Conservation (phyloP, 768 basidiomycete genomes). For the Boletellus sp. region DNA sequence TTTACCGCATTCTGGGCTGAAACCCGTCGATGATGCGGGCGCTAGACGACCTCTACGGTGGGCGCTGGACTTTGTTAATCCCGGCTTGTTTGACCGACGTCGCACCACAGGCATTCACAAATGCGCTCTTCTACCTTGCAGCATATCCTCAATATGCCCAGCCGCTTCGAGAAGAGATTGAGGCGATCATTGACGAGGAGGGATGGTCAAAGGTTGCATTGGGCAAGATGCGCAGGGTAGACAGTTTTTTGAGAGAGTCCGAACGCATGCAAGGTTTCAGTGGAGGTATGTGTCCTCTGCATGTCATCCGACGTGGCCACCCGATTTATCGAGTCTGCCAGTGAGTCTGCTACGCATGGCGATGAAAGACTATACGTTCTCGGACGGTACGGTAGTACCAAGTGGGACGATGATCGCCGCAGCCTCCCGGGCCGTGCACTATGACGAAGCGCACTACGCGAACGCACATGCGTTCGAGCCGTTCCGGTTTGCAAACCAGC, state of each 20-base stretch:
- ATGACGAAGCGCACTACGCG: conserved; percentile 24
- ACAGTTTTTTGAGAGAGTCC: conserved; percentile 40
- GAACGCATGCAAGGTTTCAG: conserved; percentile 31
- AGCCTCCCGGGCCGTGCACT: conserved; percentile 20
- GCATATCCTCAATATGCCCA: conserved; percentile 31
- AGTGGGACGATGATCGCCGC: conserved; percentile 27
- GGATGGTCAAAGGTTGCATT: conserved; percentile 28
- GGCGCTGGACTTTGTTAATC: not conserved
- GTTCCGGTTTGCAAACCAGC: conserved; percentile 44
- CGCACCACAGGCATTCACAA: conserved; percentile 26
- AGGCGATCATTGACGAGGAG: conserved; percentile 23
- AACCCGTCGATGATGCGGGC: not conserved
- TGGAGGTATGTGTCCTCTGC: conserved; percentile 14
- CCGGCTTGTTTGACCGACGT: not conserved
- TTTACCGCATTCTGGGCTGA: not conserved
- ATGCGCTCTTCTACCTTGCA: conserved; percentile 35
- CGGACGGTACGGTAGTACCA: conserved; percentile 38
- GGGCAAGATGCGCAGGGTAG: conserved; percentile 32
- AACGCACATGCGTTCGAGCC: conserved; percentile 41
- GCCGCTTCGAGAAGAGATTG: conserved; percentile 38
- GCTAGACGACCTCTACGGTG: conserved; percentile 22
- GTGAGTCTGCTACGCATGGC: conserved; percentile 33
- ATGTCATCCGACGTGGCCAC: not conserved
- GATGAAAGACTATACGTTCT: conserved; percentile 33
- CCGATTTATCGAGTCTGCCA: not conserved